Base-by-base conservation (phyloP, 2,329 filamentous ascomycete genomes). In the Exserohilum turcica region DNA sequence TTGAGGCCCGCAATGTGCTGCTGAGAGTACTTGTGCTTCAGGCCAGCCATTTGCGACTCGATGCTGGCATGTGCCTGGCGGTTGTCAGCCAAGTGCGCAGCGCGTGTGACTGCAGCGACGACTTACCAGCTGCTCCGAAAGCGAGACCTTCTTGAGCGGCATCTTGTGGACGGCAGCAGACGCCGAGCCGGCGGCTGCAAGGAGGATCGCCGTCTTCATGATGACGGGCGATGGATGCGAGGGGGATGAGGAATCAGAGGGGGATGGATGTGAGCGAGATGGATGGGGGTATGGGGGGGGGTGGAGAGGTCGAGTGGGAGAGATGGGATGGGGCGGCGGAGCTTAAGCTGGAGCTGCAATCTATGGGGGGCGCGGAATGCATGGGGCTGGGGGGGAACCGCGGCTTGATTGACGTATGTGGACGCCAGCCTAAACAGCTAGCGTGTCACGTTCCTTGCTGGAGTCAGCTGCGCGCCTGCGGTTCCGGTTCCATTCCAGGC, bases 71-170 rank as follows among this genome's bases (percentile, higher is more conserved):
- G 81, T 74, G 90, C 85, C 91, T 94, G 60, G 36, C 38, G 50
- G 52, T 29, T 18, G 42, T 53, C 48, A 52, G 43, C 48, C 18
- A 16, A 49, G 43, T 40, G 29, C 27, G 44, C 38, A 19, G 52
- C 32, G 35, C 39, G 44, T 39, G 54, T 43, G 37, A 47, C 45
- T 19, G 48, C 54, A 57, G 54, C 29, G 55, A 56, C 32, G 54
- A 82, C 89, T 74, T 81, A 96, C 92, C 72, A 99, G 85, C 82
- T 97, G 94, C 77, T 97, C 91, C 43, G 87, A 84, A 54, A 99
- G 82, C 65, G 94, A 89, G 59, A 97, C 81, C 88, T 99, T 99
- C 85, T 97, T 90, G 72, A 99, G 88, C 84, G 95, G 94, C 85
- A 97, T 88, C 84, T 91, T 95, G 86, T 97, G 91, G 64, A 96